Evolutionary conservation across 345 rosid genomes (phyloP).

Genomic region (Pugionium dolabratum): DNA sequence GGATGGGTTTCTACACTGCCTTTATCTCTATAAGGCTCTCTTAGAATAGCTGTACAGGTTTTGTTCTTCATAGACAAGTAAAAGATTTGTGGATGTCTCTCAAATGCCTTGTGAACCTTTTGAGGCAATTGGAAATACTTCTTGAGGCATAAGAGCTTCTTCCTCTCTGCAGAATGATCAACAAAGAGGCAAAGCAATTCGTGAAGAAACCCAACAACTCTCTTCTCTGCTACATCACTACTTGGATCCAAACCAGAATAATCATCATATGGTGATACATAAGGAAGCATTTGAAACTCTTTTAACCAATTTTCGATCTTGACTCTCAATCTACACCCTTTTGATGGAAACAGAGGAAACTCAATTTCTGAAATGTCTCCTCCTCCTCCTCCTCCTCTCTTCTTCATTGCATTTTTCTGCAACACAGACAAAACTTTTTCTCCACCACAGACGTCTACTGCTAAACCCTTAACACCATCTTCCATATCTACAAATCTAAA

Average conservation of each 20-base stretch:
- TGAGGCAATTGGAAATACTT: conserved; percentile 72
- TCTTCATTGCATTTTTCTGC: conserved; percentile 62
- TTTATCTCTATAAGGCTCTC: conserved; percentile 66
- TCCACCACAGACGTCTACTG: conserved; percentile 42
- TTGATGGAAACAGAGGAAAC: conserved; percentile 79
- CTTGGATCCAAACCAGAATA: conserved; percentile 60
- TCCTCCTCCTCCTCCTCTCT: conserved; percentile 16
- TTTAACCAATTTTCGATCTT: conserved; percentile 70
- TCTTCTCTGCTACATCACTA: conserved; percentile 79
- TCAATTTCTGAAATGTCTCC: conserved; percentile 47
- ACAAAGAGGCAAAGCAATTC: conserved; percentile 81
- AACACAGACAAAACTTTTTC: conserved; percentile 52
- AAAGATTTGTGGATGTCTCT: conserved; percentile 81
- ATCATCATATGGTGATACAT: conserved; percentile 79
- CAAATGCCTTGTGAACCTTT: conserved; percentile 82
- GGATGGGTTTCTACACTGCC: conserved; percentile 61
- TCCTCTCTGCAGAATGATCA: conserved; percentile 80
- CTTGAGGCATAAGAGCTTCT: conserved; percentile 70
- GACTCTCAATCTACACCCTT: conserved; percentile 70
- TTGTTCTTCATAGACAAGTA: conserved; percentile 71
- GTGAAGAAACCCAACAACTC: conserved; percentile 83
- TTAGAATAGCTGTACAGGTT: conserved; percentile 76
- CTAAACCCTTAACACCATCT: conserved; percentile 71
- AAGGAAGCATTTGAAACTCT: conserved; percentile 73
- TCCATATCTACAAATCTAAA: conserved; percentile 70